phyloP scores from a whole-genome alignment of 108 stramenopile genomes.

The Chaetoceros tenuissimus region DNA sequence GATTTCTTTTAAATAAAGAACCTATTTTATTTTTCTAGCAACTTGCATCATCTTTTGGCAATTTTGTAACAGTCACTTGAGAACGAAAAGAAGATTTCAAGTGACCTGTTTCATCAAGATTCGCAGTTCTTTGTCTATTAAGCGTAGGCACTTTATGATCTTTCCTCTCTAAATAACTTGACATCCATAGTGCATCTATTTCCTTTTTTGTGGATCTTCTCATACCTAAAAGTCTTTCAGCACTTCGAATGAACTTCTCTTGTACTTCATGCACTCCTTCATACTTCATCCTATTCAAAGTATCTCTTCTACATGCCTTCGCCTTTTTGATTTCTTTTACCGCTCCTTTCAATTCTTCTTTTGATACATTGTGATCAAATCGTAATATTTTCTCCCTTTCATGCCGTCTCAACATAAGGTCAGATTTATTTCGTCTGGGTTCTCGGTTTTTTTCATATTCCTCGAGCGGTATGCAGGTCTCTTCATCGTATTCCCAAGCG shows the following conservation, averaged over 20 bases:
- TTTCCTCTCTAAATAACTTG: too few species aligned
- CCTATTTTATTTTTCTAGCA: too few species aligned
- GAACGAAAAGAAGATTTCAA: too few species aligned
- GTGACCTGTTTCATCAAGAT: too few species aligned
- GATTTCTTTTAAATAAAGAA: too few species aligned
- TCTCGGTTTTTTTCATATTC: neutral
- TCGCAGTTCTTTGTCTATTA: too few species aligned
- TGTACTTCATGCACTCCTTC: neutral
- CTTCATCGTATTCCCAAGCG: neutral
- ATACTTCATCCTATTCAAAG: neutral
- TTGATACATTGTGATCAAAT: neutral
- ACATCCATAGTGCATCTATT: neutral
- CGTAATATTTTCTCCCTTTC: neutral
- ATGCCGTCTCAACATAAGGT: neutral
- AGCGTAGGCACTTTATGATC: too few species aligned
- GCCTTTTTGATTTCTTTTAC: neutral
- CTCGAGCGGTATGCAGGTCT: neutral
- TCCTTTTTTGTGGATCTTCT: neutral
- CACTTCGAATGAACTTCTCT: neutral
- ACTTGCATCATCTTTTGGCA: too few species aligned
- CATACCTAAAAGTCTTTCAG: neutral
- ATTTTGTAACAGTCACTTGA: too few species aligned
- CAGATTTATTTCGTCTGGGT: neutral
- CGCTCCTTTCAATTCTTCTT: neutral
- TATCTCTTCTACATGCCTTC: neutral